Evolutionary conservation across 1,284 basidiomycete genomes (phyloP).

Genomic region (Macrocybe sp.): DNA sequence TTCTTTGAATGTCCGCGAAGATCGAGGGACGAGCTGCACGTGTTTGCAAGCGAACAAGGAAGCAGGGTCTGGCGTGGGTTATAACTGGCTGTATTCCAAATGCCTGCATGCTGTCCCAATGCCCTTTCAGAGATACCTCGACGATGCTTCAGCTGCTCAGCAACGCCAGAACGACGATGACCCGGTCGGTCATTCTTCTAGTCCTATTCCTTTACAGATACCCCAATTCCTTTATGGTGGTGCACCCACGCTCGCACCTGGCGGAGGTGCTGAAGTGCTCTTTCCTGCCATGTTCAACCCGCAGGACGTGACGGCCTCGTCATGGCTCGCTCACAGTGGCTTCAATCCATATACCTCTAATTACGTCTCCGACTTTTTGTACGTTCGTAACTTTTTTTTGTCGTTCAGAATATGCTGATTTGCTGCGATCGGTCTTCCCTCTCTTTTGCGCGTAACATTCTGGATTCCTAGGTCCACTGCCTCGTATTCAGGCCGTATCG

Average conservation of each 20-base stretch:
- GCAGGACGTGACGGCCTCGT: too few relatives aligned
- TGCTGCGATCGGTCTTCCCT: background rate
- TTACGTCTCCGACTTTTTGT: too few relatives aligned
- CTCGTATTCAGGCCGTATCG: too few relatives aligned
- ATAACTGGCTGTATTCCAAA: background rate
- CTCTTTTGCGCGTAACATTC: background rate
- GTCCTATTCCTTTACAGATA: conserved; percentile 1
- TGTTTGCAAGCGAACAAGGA: too few relatives aligned
- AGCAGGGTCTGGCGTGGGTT: too few relatives aligned
- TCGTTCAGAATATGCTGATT: too few relatives aligned
- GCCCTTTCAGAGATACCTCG: conserved; percentile 2
- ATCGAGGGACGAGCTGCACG: too few relatives aligned
- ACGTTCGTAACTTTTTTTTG: background rate
- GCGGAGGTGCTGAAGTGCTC: conserved; percentile 1
- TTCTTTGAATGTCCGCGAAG: too few relatives aligned
- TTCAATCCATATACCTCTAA: too few relatives aligned
- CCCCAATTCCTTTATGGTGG: background rate
- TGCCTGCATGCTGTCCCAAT: background rate
- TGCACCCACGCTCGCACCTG: conserved; percentile 1
- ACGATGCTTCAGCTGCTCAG: background rate
- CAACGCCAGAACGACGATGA: background rate
- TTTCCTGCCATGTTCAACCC: background rate
- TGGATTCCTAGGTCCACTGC: too few relatives aligned
- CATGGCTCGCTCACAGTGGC: too few relatives aligned
- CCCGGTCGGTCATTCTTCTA: background rate